Evolutionary conservation across 2,329 filamentous ascomycete genomes (phyloP), one percentile per base, ranked within the genome.

Genomic region (Chaetomium globosum): DNA sequence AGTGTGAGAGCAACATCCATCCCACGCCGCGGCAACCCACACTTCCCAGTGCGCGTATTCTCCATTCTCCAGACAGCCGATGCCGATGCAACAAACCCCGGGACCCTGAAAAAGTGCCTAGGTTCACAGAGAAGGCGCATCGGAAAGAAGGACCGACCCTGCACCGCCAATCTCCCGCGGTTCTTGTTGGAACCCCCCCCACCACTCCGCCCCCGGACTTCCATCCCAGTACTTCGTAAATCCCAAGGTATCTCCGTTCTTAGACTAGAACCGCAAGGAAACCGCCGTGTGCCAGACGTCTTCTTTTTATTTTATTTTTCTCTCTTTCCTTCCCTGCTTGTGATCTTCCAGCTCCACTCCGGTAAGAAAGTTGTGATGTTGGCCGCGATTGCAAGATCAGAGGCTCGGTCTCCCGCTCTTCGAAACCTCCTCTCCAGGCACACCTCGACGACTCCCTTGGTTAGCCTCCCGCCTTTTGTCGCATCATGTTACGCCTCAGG

Each of bases 351-450:
- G 4, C 52, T 58, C 61, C 48, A 61, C 57, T 59, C 63, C 43
- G 33, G 53, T n/a, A 54, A 26, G 10, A 51, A 67, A 58, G 51
- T 65, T 71, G 74, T 70, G 74, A 78, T 78, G 76, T 77, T 78
- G 72, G 71, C 75, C 66, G 71, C 74, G 51, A 73, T 77, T 68
- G 74, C 73, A 65, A 70, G 76, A 68, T 73, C 73, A 72, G 75
- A 76, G 73, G 73, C 75, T 70, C 74, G 75, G 73, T 76, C 75
- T 72, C 71, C 74, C 64, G 69, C 72, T 66, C 70, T 74, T 68
- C 73, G 71, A 69, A 72, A 69, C 63, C 67, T 71, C 65, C 65
- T 72, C 64, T 58, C 67, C 53, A 71, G 65, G 65, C 71, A 69
- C 46, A 71, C 68, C n/a, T 64, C 62, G 49, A 52, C 71, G 39